Percentiles rank a stretch among this genome's conserved stretches.
These are phyloP conservation scores for Calendula officinalis DNA, from an alignment of 129 eudicot genomes.

Conservation along the genomic window DNA sequence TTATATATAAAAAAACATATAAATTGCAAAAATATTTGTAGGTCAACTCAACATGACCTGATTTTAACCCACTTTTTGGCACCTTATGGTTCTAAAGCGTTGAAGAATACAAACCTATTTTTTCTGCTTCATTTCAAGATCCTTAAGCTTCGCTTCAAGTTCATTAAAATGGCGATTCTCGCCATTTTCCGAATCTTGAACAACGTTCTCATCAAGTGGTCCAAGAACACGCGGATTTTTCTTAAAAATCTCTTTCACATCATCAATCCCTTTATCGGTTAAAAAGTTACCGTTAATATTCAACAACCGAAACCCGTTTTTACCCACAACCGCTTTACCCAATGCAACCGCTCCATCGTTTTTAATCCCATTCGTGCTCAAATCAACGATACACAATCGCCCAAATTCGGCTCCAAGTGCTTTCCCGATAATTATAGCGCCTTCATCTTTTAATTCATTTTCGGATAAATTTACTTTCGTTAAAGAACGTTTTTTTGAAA, in stretches of 20 bases:
- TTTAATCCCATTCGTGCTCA: constrained; percentile 50
- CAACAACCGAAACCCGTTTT: constrained; percentile 50
- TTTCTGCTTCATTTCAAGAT: constrained; percentile 14
- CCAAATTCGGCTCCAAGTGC: constrained; percentile 42
- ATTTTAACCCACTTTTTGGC: not conserved
- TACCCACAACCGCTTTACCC: constrained; percentile 51
- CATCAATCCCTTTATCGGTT: constrained; percentile 67
- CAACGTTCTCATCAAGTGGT: constrained; percentile 69
- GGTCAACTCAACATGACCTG: not conserved
- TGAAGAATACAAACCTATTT: constrained; percentile 10
- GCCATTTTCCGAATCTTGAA: constrained; percentile 46
- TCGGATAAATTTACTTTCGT: constrained; percentile 62
- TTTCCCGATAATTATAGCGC: constrained; percentile 48
- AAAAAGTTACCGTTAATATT: constrained; percentile 59
- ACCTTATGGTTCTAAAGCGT: not conserved
- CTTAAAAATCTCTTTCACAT: constrained; percentile 50
- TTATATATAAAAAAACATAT: not conserved
- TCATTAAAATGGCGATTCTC: constrained; percentile 10
- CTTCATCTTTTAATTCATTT: constrained; percentile 69
- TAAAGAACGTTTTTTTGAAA: constrained; percentile 41
- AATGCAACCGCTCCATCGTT: constrained; percentile 50
- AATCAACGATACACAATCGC: constrained; percentile 52
- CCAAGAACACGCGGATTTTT: constrained; percentile 56
- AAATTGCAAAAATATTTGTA: not conserved
- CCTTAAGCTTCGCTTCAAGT: constrained; percentile 15